Percentiles rank a stretch among this genome's conserved stretches.
These are phyloP conservation scores for Penicillium longicatenatum DNA, from an alignment of 495 filamentous ascomycete species.

Conservation along the genomic window DNA sequence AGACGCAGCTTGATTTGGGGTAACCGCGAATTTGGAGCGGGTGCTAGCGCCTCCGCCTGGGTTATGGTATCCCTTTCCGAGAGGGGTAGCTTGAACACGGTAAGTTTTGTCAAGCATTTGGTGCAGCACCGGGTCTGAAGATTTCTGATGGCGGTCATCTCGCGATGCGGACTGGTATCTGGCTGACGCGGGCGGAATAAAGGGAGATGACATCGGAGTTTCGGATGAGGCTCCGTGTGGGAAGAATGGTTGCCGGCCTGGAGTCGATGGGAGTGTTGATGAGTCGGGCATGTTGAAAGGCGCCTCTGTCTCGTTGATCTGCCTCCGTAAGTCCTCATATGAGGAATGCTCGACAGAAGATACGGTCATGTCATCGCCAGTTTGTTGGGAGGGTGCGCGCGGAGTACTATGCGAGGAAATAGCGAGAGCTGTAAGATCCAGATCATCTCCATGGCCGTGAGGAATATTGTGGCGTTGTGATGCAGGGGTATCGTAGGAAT, in stretches of 20 bases:
- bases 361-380: constrained; percentile 58
- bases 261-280: constrained; percentile 46
- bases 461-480: constrained; percentile 25
- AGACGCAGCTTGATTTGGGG: constrained; percentile 34
- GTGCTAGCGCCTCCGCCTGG: constrained; percentile 23
- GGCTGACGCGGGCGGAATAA: constrained; percentile 50
- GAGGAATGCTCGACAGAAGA: constrained; percentile 57
- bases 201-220: constrained; percentile 50
- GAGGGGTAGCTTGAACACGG: constrained; percentile 87
- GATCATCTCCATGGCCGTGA: constrained; percentile 49
- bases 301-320: constrained; percentile 30
- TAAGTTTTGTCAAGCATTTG: constrained; percentile 91
- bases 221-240: constrained; percentile 31
- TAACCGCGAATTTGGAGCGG: constrained; percentile 40
- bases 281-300: constrained; percentile 44
- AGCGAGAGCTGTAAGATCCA: constrained; percentile 53
- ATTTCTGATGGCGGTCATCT: constrained; percentile 37
- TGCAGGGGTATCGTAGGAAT: constrained; percentile 41
- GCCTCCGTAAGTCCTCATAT: constrained; percentile 32
- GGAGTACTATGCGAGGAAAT: constrained; percentile 56
- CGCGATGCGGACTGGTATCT: constrained; percentile 34
- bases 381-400: constrained; percentile 49
- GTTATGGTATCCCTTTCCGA: constrained; percentile 49
- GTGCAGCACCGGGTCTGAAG: constrained; percentile 76
- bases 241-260: constrained; percentile 34